Evolutionary conservation across 768 basidiomycete species (phyloP), one percentile per base, ranked within the genome.

Genomic region (Trametes cubensis): DNA sequence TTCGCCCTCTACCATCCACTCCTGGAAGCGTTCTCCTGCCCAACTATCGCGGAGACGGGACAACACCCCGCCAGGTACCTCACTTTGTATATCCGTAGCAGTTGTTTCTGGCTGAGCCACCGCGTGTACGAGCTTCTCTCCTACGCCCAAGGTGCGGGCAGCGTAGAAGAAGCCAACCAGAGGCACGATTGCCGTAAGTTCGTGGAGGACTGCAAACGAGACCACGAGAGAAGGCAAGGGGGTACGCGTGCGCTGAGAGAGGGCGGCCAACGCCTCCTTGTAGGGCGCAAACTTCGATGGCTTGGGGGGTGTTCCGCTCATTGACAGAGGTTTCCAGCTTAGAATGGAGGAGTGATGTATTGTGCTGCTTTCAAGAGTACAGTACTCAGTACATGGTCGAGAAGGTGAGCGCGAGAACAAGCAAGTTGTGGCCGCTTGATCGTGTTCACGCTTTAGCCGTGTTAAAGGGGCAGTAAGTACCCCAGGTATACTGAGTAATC

Each of bases 171-270:
- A 71, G 39, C 85, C 83, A 4, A 88, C 81, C 28, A 95, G 80
- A 2, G 94, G 92, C 0, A 85, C 79, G 53, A 95, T 70, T 0
- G 94, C 93, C 0, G 93, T 94, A 13, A 92, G 65, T 70, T 97
- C 94, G 70, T 97, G 95, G 2, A 97, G 79, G 55, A 95, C 76
- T 6, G 83, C 86, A 66, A 97, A 96, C 0, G 94, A 92, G 44
- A 90, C 65, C 10, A 83, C 65, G 64, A 97, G 82, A 13, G 92
- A 93, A 1, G 92, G 80, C 0, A 95, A 71, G 15, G 92, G 90
- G 2, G 90, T 80, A 18, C 89, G 85, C 18, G 92, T 92, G 40
- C 87, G 83, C 6, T 79, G 74, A 18, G 94, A 87, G 13, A 94
- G 69, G 1, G 80, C 75, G 18, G 79, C 75, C 34, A 95, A 81